Evolutionary conservation across 306 rosid genomes (phyloP), one percentile per base, ranked within the genome.

Genomic region (Gillenia trifoliata): DNA sequence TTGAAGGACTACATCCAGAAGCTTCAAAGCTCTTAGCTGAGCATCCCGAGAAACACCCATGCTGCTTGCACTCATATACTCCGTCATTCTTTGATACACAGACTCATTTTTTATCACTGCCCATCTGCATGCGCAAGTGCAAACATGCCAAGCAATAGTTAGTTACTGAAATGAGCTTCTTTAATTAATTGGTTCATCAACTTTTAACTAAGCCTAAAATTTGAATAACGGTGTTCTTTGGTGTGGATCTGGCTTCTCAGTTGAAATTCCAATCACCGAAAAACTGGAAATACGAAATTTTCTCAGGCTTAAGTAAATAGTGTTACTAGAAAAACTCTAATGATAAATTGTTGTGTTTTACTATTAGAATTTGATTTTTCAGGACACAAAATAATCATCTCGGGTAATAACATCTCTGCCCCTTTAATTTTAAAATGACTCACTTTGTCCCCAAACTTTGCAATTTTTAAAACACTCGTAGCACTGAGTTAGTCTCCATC

Each of bases 71-170:
- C 0, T 0, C 40, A 80, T 1, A 29, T 85, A 73, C 1, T 11
- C 47, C 30, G n/a, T 6, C 86, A 88, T 88, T 66, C 73, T 82
- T 66, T 81, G 8, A 68, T 85, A 88, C 7, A 85, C 83, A 15
- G 20, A 62, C 50, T 85, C 61, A 28, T 88, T 84, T 75, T 88
- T 88, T 64, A 88, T 34, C 9, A 88, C 34, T 38, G 92, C 92
- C 92, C 89, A 88, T 64, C 92, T 88, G 52, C 75, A 26, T 16
- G 0, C 31, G 10, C 26, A 54, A 54, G 11, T 47, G 52, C 52
- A 15, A 47, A 47, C 52, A 47, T 47, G 11, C 70, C 31, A 22
- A 25, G 1, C 22, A 72, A 57, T 66, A 55, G 13, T 19, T 28
- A 30, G 20, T 17, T 55, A 55, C 28, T 55, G 61, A 55, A 55